phyloP scores from a whole-genome alignment of 768 basidiomycete genomes.

The Lactarius deliciosus region DNA sequence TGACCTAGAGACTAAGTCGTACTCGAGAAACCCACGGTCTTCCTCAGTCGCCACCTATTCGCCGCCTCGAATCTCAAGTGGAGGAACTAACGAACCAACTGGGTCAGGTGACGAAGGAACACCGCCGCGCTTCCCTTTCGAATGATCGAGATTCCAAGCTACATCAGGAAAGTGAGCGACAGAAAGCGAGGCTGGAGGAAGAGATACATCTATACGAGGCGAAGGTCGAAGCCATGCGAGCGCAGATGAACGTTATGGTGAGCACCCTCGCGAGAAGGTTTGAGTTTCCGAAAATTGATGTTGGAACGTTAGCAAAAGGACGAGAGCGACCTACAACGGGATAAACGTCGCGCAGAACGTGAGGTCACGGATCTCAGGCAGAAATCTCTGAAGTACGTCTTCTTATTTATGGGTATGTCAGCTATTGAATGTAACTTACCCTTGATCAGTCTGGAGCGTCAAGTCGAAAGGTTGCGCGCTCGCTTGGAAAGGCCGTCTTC shows the following conservation, averaged over 20 bases:
- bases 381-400: constrained; percentile 60
- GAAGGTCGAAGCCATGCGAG: constrained; percentile 56
- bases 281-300: constrained; percentile 2
- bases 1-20: constrained; percentile 78
- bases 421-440: not conserved
- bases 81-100: constrained; percentile 70
- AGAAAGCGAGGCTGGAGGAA: constrained; percentile 60
- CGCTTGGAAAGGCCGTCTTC: constrained; percentile 58
- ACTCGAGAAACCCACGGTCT: constrained; percentile 49
- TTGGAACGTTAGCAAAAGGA: constrained; percentile 56
- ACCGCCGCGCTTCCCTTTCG: constrained; percentile 38
- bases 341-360: constrained; percentile 73
- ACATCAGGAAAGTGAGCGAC: constrained; percentile 57
- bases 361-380: constrained; percentile 76
- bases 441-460: constrained; percentile 46
- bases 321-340: constrained; percentile 64
- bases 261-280: constrained; percentile 32
- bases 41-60: constrained; percentile 42
- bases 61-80: constrained; percentile 66
- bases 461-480: constrained; percentile 66
- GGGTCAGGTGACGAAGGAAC: constrained; percentile 51
- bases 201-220: constrained; percentile 59
- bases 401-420: not conserved
- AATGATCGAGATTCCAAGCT: constrained; percentile 53
- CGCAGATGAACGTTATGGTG: constrained; percentile 62